A percentile compares a stretch with the other conserved stretches of the same genome.
These are phyloP conservation scores for Cyberlindnera galapagoensis DNA, from an alignment of 805 yeast species.

Conservation along the genomic window DNA sequence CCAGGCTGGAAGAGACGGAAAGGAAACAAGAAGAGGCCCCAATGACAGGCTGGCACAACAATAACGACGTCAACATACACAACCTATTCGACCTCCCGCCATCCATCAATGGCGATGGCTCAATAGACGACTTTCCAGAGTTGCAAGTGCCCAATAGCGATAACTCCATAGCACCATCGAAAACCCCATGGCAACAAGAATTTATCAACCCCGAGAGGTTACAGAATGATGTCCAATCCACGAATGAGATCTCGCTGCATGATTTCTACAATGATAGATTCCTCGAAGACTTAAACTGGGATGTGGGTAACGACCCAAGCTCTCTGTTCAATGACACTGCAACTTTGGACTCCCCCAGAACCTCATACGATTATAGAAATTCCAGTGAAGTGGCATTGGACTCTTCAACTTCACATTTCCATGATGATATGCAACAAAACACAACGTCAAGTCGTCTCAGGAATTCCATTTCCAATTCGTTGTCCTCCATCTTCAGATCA, in stretches of 20 bases:
- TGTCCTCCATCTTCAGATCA: slow-evolving; percentile 21
- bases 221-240: no score
- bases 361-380: slow-evolving; percentile 31
- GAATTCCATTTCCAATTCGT: slow-evolving; percentile 17
- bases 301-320: slow-evolving; percentile 8
- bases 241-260: slow-evolving; percentile 13
- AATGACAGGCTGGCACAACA: no score
- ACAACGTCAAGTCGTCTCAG: slow-evolving; percentile 9
- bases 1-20: no score
- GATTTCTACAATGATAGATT: slow-evolving; percentile 12
- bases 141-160: no score
- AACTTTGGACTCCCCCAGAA: slow-evolving; percentile 21
- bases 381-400: slow-evolving; percentile 42
- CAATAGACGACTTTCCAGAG: no score
- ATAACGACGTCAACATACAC: no score
- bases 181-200: no score
- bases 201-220: no score
- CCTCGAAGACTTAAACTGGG: slow-evolving; percentile 13
- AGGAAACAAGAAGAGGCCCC: no score
- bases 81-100: no score
- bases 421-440: slow-evolving; percentile 5
- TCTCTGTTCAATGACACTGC: slow-evolving; percentile 15
- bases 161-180: no score
- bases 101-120: no score
- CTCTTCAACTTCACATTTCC: slow-evolving; percentile 21